These are phyloP conservation scores for Typha latifolia DNA, from an alignment of 176 grass and related monocot species.

Conservation along the genomic window DNA sequence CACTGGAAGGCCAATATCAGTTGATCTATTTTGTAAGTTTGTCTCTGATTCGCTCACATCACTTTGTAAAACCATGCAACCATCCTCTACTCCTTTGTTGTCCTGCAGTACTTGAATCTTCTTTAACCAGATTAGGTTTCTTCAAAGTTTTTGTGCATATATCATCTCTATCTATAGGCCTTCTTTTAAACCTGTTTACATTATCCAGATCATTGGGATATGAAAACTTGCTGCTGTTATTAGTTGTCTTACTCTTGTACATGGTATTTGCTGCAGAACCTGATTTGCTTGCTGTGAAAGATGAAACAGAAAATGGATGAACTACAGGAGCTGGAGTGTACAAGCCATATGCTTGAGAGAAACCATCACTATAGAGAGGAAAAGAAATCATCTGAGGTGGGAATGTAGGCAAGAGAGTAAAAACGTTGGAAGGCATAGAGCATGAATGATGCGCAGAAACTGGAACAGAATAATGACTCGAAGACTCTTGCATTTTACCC, in stretches of 20 bases:
- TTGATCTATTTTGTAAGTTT: neutral
- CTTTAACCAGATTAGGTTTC: neutral
- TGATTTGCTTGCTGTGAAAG: too few relatives aligned
- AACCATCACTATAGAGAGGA: constrained; percentile 25
- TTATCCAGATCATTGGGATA: neutral
- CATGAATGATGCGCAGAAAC: constrained; percentile 4
- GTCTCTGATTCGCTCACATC: neutral
- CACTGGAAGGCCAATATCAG: neutral
- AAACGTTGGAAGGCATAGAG: neutral
- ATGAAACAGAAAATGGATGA: constrained; percentile 1
- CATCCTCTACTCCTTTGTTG: neutral
- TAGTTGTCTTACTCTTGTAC: neutral
- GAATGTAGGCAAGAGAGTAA: constrained; percentile 14
- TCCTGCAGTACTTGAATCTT: neutral
- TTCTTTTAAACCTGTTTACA: neutral
- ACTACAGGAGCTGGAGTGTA: constrained; percentile 21
- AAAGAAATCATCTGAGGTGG: constrained; percentile 13
- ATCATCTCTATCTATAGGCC: neutral
- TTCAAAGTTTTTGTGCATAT: neutral
- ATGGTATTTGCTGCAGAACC: neutral
- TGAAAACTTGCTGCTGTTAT: too few relatives aligned
- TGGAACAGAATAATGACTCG: constrained; percentile 17
- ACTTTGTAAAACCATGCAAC: neutral
- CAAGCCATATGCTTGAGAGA: constrained; percentile 23
- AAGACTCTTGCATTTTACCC: neutral